These are phyloP conservation scores for Aureobasidium sp. DNA, from an alignment of 2,329 filamentous ascomycete genomes.

Conservation along the genomic window DNA sequence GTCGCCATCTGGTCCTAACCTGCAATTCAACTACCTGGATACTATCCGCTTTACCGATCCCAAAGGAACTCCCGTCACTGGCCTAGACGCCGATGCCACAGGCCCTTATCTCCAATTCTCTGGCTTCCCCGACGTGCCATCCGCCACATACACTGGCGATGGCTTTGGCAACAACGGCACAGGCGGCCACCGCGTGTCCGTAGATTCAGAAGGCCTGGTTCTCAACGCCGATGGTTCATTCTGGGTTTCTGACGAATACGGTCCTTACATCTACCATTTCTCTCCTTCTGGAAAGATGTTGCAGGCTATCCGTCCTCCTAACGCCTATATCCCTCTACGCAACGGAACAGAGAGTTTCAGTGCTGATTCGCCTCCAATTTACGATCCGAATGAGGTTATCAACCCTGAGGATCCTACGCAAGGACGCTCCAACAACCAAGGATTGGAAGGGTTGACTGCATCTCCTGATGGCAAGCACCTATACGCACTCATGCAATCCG, in stretches of 20 bases:
- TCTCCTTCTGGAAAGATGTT: conserved; percentile 51
- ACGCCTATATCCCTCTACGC: conserved; percentile 57
- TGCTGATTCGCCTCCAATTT: conserved; percentile 56
- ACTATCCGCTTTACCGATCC: conserved; percentile 60
- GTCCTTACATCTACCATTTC: conserved; percentile 64
- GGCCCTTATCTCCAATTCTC: conserved; percentile 47
- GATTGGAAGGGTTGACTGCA: conserved; percentile 64
- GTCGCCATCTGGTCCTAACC: conserved; percentile 52
- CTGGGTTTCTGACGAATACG: conserved; percentile 66
- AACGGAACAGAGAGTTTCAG: conserved; percentile 57
- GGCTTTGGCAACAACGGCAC: conserved; percentile 57
- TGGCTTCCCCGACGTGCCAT: conserved; percentile 56
- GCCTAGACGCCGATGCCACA: conserved; percentile 53
- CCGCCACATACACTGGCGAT: conserved; percentile 57
- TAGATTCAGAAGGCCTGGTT: conserved; percentile 63
- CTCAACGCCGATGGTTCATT: conserved; percentile 55
- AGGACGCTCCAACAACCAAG: conserved; percentile 66
- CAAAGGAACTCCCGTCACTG: conserved; percentile 54
- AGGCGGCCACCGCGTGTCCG: conserved; percentile 52
- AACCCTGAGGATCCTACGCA: conserved; percentile 51
- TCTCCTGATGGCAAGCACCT: conserved; percentile 56
- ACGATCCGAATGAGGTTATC: conserved; percentile 44
- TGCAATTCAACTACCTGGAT: conserved; percentile 56
- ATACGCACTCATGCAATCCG: conserved; percentile 60
- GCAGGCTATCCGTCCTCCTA: conserved; percentile 56